Base-by-base conservation (phyloP, 148 eudicot species). In the Rhododendron molle region DNA sequence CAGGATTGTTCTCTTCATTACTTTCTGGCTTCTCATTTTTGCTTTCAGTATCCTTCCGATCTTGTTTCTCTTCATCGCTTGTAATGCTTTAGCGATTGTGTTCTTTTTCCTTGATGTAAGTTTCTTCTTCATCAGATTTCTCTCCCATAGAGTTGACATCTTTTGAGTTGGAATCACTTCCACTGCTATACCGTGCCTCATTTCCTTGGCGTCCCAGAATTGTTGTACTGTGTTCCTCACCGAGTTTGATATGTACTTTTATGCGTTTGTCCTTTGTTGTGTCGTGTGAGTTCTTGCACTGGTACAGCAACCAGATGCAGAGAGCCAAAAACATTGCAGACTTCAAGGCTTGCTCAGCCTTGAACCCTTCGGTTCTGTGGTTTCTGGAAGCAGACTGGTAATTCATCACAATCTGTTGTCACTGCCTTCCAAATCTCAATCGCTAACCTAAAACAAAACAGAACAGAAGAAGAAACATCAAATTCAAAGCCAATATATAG, bases 271-370 rank as follows among this genome's bases (percentile, higher is more conserved):
- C 20, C 76, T 32, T 71, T 15, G 40, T 71, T 16, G 34, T 32
- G 15, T 1, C 20, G 34, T 32, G 40, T 32, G 40, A 32, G 76
- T 71, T 71, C 76, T 71, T 71, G 76, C 5, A 71, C 76, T 71
- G 76, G 40, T 71, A 71, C 76, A 71, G 34, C 76, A 71, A 71
- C 76, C 76, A 71, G 76, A 71, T 30, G 76, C 76, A 71, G 40
- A 71, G 32, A 71, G 76, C 76, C 40, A 15, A 71, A 71, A 71
- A 0, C 7, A 71, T 30, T 12, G 40, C 76, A 30, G 10, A 71
- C 76, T 28, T 30, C 1, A 71, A 71, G 76, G 76, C 38, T 71
- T 71, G 76, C 40, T 71, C 32, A 32, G 40, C 40, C 76, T 32
- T 32, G 38, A 30, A 71, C 40, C 76, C 76, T 4, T 71, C 30